Percentiles rank a stretch among this genome's conserved stretches.
Conservation (phyloP, 768 basidiomycete genomes). For the Tricholoma sp. region DNA sequence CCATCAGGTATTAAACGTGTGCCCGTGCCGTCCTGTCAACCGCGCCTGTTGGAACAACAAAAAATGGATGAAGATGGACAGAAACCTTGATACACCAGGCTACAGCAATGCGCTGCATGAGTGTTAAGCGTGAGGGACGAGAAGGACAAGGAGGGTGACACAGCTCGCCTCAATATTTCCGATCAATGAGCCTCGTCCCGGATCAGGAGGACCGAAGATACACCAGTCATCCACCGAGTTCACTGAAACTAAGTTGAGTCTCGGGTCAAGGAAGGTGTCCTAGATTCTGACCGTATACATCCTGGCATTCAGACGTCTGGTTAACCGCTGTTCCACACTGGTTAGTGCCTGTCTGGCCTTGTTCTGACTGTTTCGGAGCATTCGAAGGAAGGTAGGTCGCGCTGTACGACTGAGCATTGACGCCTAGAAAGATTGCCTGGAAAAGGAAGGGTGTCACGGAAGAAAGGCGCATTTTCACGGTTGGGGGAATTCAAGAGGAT, state of each 20-base stretch:
- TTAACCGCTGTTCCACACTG: slow-evolving; percentile 2
- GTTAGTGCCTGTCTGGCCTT: slow-evolving; percentile 3
- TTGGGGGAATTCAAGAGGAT: background rate
- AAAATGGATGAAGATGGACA: background rate
- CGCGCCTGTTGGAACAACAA: background rate
- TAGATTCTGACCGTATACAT: slow-evolving; percentile 1
- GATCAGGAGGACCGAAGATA: slow-evolving; percentile 39
- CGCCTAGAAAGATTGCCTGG: background rate
- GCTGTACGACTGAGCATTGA: slow-evolving; percentile 2
- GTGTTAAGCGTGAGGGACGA: slow-evolving; percentile 7
- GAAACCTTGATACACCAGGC: slow-evolving; percentile 41
- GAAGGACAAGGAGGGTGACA: background rate
- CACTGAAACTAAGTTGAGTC: slow-evolving; percentile 28
- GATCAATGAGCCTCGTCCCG: slow-evolving; percentile 47
- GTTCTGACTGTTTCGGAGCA: background rate
- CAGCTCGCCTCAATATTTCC: slow-evolving; percentile 53
- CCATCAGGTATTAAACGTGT: slow-evolving; percentile 69
- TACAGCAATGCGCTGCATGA: slow-evolving; percentile 33
- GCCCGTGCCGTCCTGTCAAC: slow-evolving; percentile 47
- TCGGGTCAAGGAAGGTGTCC: background rate
- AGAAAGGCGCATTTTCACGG: background rate
- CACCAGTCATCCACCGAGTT: slow-evolving; percentile 54
- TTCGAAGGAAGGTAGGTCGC: slow-evolving; percentile 7
- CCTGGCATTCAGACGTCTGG: slow-evolving; percentile 3
- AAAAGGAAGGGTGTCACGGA: background rate